Percentiles rank a stretch among this genome's conserved stretches.
Evolutionary conservation across 2,329 filamentous ascomycete species (phyloP).

Genomic region (Chalara sp.): DNA sequence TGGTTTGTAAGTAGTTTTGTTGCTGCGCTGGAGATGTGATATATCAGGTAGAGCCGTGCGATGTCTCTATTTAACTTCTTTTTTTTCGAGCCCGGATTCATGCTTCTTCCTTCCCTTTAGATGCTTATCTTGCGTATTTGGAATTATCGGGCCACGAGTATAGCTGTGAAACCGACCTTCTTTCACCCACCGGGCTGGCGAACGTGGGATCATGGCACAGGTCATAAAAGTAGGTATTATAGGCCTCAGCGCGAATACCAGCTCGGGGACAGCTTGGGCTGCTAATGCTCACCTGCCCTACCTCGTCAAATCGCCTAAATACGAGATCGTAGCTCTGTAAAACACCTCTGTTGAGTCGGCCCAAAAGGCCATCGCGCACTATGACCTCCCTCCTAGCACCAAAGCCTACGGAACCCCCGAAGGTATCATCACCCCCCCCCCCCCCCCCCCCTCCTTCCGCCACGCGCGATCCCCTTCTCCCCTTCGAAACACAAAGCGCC

Average conservation of each 20-base stretch:
- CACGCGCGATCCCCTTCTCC: neutral
- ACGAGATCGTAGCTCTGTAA: slow-evolving; percentile 41
- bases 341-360: slow-evolving; percentile 40
- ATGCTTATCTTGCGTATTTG: no score
- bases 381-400: slow-evolving; percentile 30
- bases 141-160: no score
- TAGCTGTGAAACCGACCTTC: no score
- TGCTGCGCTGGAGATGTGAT: no score
- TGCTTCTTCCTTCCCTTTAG: no score
- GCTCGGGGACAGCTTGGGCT: slow-evolving; percentile 24
- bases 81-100: no score
- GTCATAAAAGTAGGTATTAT: neutral
- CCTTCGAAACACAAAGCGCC: neutral
- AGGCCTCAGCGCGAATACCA: neutral
- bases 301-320: slow-evolving; percentile 23
- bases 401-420: slow-evolving; percentile 37
- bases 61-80: no score
- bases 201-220: no score
- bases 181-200: no score
- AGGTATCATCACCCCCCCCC: slow-evolving; percentile 8
- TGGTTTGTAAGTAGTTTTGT: no score
- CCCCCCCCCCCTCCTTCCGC: no score
- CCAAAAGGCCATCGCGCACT: slow-evolving; percentile 32
- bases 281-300: slow-evolving; percentile 29
- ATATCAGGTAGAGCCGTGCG: no score